Percentiles rank a stretch among this genome's conserved stretches.
Conservation (phyloP, 495 filamentous ascomycete species). For the Aspergillus baeticus region DNA sequence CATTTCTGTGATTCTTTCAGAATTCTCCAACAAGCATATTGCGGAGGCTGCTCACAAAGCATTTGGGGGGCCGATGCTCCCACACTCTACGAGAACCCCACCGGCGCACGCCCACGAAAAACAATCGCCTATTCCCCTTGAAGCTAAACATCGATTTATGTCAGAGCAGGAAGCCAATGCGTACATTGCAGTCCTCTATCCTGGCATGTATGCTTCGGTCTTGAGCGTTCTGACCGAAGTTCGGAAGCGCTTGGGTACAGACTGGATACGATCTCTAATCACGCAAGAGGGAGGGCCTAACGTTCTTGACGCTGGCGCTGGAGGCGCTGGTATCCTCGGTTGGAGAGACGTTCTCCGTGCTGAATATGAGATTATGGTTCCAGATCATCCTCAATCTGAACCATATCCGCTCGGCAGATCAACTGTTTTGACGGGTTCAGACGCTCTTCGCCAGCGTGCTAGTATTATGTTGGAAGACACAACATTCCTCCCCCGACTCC, state of each 20-base stretch:
- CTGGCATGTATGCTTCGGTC: conserved; percentile 72
- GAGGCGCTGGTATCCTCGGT: conserved; percentile 79
- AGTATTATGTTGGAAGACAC: conserved; percentile 81
- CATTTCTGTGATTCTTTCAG: conserved; percentile 61
- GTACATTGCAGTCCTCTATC: conserved; percentile 75
- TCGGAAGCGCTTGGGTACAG: conserved; percentile 75
- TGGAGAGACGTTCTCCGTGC: conserved; percentile 81
- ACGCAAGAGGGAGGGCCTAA: conserved; percentile 67
- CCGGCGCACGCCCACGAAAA: conserved; percentile 47
- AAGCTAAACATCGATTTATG: conserved; percentile 71
- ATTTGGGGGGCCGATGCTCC: conserved; percentile 74
- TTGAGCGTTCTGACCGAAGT: conserved; percentile 78
- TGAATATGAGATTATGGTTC: conserved; percentile 68
- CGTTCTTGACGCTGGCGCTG: conserved; percentile 82
- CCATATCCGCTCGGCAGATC: conserved; percentile 55
- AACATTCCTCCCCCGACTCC: conserved; percentile 85
- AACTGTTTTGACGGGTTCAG: conserved; percentile 61
- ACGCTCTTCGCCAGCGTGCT: conserved; percentile 70
- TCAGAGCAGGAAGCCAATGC: conserved; percentile 83
- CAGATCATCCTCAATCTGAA: conserved; percentile 37
- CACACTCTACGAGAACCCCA: conserved; percentile 65
- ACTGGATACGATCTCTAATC: conserved; percentile 74
- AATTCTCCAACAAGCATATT: conserved; percentile 71
- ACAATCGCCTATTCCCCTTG: conserved; percentile 68
- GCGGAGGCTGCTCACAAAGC: conserved; percentile 60